phyloP scores from a whole-genome alignment of 805 yeast genomes.

The Debaryomyces maramus region DNA sequence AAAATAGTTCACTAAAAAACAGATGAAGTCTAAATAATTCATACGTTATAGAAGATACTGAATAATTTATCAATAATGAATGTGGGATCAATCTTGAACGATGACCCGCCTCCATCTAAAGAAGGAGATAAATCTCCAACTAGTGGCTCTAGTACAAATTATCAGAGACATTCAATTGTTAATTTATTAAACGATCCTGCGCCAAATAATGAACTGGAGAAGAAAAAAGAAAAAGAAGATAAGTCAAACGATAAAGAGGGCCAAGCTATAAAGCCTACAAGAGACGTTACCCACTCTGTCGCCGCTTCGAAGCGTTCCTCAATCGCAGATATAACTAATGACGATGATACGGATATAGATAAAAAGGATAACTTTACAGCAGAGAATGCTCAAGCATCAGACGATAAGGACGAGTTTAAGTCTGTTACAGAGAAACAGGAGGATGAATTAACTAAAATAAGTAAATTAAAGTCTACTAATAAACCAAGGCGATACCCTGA shows the following conservation, averaged over 20 bases:
- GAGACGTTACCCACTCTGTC: background rate
- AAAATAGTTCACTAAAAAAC: background rate
- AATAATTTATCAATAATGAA: conserved; percentile 25
- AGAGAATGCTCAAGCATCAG: background rate
- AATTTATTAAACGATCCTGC: conserved; percentile 26
- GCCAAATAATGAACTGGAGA: conserved; percentile 2
- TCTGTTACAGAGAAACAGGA: conserved; percentile 20
- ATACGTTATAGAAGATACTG: background rate
- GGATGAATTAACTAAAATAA: conserved; percentile 28
- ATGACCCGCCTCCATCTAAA: conserved; percentile 32
- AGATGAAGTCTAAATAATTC: background rate
- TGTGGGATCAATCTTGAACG: conserved; percentile 39
- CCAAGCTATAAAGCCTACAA: conserved; percentile 1
- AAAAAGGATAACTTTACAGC: background rate
- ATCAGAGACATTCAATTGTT: conserved; percentile 30
- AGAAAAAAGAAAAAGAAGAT: conserved; percentile 2
- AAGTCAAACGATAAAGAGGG: conserved; percentile 13
- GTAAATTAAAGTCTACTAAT: conserved; percentile 18
- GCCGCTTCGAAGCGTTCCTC: background rate
- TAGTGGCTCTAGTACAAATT: conserved; percentile 7
- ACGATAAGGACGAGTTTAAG: conserved; percentile 11
- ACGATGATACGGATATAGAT: background rate
- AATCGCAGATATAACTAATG: conserved; percentile 1
- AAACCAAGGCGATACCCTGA: conserved; percentile 63
- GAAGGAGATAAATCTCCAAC: conserved; percentile 5